These are phyloP conservation scores for Xerocomus nothofagi DNA, from an alignment of 1,284 basidiomycete genomes.

Conservation along the genomic window DNA sequence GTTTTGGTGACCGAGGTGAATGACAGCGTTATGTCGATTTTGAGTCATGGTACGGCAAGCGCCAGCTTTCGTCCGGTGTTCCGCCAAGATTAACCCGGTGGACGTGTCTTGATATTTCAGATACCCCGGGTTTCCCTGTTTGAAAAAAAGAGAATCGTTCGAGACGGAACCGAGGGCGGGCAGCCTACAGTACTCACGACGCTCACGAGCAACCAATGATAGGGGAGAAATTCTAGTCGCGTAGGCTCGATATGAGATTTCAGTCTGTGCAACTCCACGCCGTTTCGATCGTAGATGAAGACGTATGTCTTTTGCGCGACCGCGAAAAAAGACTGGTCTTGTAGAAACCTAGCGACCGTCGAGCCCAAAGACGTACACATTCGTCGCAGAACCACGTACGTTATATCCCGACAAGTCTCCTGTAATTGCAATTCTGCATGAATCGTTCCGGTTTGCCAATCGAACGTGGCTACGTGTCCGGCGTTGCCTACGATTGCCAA, in stretches of 20 bases:
- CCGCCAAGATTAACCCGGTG: slow-evolving; percentile 84
- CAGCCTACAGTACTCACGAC: slow-evolving; percentile 53
- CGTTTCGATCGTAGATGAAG: slow-evolving; percentile 94
- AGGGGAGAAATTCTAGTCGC: slow-evolving; percentile 90
- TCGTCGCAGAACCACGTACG: slow-evolving; percentile 47
- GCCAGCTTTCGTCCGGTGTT: slow-evolving; percentile 91
- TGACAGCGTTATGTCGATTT: slow-evolving; percentile 89
- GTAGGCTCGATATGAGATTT: slow-evolving; percentile 89
- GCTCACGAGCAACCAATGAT: slow-evolving; percentile 91
- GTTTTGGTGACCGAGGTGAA: slow-evolving; percentile 92
- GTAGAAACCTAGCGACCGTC: slow-evolving; percentile 67
- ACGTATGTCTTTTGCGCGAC: slow-evolving; percentile 97
- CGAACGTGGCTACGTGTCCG: slow-evolving; percentile 94
- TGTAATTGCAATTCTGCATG: slow-evolving; percentile 88
- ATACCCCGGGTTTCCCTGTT: slow-evolving; percentile 83
- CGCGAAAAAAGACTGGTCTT: slow-evolving; percentile 91
- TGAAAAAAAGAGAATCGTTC: neutral
- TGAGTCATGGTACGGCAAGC: slow-evolving; percentile 87
- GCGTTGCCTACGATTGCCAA: slow-evolving; percentile 79
- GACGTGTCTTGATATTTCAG: slow-evolving; percentile 98
- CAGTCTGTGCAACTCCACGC: slow-evolving; percentile 88
- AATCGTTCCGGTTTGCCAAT: slow-evolving; percentile 88
- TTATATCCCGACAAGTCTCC: slow-evolving; percentile 90
- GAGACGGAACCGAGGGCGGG: neutral
- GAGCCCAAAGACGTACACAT: slow-evolving; percentile 5